Conservation (phyloP, 2,329 filamentous ascomycete species). For the Daldinia sp. region DNA sequence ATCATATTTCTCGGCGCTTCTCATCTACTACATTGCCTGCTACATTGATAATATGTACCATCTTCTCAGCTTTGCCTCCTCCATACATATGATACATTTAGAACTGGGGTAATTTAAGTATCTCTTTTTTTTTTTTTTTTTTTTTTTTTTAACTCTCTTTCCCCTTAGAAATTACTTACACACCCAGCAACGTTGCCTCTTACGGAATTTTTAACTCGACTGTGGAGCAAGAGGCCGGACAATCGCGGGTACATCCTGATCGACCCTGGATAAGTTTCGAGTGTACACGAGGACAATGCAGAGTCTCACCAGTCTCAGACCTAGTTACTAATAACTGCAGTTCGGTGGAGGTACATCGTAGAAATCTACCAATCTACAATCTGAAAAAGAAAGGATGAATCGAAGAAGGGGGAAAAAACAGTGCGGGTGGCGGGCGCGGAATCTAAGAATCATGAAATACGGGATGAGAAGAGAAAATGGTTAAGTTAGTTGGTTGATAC, state of each 20-base stretch:
- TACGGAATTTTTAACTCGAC: conserved; percentile 29
- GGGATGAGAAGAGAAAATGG: conserved; percentile 7
- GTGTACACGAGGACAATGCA: conserved; percentile 39
- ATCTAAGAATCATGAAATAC: conserved; percentile 22
- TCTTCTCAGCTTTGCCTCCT: conserved; percentile 21
- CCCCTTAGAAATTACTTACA: conserved; percentile 2
- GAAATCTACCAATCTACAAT: conserved; percentile 14
- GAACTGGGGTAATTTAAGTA: conserved; percentile 5
- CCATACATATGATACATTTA: conserved; percentile 22
- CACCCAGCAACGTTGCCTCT: conserved; percentile 32
- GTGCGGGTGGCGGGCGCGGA: conserved; percentile 14
- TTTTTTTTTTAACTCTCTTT: neutral
- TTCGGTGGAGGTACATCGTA: conserved; percentile 20
- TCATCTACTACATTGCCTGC: neutral
- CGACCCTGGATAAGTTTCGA: conserved; percentile 39
- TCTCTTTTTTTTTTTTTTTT: conserved; percentile 1
- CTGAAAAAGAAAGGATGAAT: conserved; percentile 21
- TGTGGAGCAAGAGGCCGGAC: conserved; percentile 35
- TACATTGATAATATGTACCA: neutral
- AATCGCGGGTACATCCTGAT: conserved; percentile 37
- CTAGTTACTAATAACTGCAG: conserved; percentile 15
- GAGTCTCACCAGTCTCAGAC: conserved; percentile 37
- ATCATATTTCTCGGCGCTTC: conserved; percentile 37
- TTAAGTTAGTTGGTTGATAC: conserved; percentile 1
- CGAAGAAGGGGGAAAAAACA: conserved; percentile 1